Base-by-base conservation (phyloP, 202 grass and related monocot species). In the Bolboschoenoplectus hybrid region DNA sequence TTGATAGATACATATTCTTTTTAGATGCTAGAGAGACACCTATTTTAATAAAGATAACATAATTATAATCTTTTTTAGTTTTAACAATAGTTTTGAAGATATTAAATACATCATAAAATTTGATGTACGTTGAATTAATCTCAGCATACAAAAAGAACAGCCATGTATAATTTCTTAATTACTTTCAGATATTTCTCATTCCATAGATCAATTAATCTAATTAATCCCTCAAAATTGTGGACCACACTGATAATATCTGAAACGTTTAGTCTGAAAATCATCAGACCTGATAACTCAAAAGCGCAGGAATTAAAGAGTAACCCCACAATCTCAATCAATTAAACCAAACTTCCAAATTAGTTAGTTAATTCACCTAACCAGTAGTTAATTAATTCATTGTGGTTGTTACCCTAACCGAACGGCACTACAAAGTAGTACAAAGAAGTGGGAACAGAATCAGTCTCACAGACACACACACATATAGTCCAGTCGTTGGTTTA, bases 381-480 rank as follows among this genome's bases (percentile, higher is more conserved):
- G 47, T 35, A 13, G 0, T 52, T 2, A 52, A 52, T 52, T 16
- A 35, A 52, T 38, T 53, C 26, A 55, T 55, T 55, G 8, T 57
- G 74, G 6, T 58, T 58, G 51, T 78, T 58, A 58, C 34, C 74
- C 74, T 40, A 78, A 78, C 51, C 7, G 35, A 78, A 56, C 34
- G 51, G 50, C 32, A 57, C 73, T 12, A 39, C 9, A 61, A 61
- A 58, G 19, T 61, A 61, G 11, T 17, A 17, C 49, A 51, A 14
- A 40, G 13, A 67, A 76, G 73, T 76, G 26, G 73, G 49, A 76
- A 76, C 26, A 76, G 73, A 55, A 16, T 61, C 49, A 51, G 26
- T 26, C 26, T 26, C 26, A 26, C 26, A 26, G 26, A 26, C 26
- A 26, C 26, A 26, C 26, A 51, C 49, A 58, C 3, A 14, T 13